Evolutionary conservation across 2,329 filamentous ascomycete genomes (phyloP).

Genomic region (Aspergillus ochraceus): DNA sequence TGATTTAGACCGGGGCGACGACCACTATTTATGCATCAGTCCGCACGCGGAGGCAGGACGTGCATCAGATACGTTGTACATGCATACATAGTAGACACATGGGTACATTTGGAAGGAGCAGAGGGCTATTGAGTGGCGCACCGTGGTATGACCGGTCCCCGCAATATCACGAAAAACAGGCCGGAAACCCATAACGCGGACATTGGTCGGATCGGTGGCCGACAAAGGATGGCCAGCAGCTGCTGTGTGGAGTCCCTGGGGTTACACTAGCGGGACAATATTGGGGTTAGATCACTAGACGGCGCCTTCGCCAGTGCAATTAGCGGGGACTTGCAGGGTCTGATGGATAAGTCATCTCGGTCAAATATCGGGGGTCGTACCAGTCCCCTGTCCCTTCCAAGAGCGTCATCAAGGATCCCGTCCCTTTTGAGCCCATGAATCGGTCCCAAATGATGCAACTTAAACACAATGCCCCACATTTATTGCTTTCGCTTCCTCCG

Average conservation of each 20-base stretch:
- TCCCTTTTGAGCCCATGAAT: not conserved
- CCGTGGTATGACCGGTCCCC: constrained; percentile 8
- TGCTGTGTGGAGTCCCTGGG: not conserved
- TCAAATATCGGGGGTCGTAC: constrained; percentile 21
- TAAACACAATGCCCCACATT: not conserved
- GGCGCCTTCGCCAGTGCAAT: not conserved
- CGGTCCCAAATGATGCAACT: not conserved
- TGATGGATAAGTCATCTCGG: constrained; percentile 8
- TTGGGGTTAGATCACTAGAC: constrained; percentile 1
- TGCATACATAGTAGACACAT: not conserved
- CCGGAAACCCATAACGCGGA: constrained; percentile 4
- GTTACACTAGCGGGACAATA: constrained; percentile 1
- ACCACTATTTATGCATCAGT: constrained; percentile 4
- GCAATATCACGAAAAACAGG: constrained; percentile 5
- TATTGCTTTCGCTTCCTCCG: not conserved
- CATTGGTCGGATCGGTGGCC: constrained; percentile 9
- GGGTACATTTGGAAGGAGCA: not conserved
- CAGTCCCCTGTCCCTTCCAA: constrained; percentile 8
- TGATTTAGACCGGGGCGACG: not conserved
- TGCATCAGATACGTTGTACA: not conserved
- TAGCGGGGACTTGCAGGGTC: constrained; percentile 5
- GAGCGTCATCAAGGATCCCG: not conserved
- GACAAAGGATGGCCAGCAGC: constrained; percentile 2
- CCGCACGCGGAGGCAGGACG: too few relatives aligned
- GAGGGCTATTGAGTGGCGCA: constrained; percentile 1